These are phyloP conservation scores for Trypanosoma congolense DNA, from an alignment of 208 protist species.

Conservation along the genomic window DNA sequence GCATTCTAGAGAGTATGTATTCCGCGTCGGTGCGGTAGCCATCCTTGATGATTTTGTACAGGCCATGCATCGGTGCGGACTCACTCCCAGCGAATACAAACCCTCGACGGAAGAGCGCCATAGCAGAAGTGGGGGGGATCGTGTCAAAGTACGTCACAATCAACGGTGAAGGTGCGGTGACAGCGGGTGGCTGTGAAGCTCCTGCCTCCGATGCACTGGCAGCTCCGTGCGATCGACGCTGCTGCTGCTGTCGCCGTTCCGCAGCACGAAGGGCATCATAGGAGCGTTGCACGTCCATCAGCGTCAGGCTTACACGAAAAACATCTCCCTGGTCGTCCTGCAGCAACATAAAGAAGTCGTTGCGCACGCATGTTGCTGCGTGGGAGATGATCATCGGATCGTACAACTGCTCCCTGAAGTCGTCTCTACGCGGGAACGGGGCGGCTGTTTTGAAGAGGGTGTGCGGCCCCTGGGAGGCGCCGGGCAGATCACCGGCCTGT, in stretches of 20 bases:
- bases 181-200: neutral
- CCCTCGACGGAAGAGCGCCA: conserved; percentile 92
- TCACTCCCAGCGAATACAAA: conserved; percentile 96
- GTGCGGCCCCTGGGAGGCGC: conserved; percentile 14
- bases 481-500: conserved; percentile 12
- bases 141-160: conserved; percentile 97
- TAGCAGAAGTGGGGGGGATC: conserved; percentile 77
- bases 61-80: conserved; percentile 88
- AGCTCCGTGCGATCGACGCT: conserved; percentile 4
- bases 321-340: conserved; percentile 98
- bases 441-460: conserved; percentile 72
- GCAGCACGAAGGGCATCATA: conserved; percentile 51
- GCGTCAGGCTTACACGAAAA: conserved; percentile 91
- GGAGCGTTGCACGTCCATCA: conserved; percentile 70
- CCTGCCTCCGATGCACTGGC: conserved; percentile 6
- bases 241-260: conserved; percentile 26
- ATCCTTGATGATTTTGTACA: conserved; percentile 90
- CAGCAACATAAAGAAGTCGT: conserved; percentile 94
- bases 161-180: conserved; percentile 58
- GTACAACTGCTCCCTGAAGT: conserved; percentile 71
- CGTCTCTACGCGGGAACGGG: conserved; percentile 71
- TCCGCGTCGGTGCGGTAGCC: conserved; percentile 70
- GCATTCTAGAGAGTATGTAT: conserved; percentile 55
- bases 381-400: conserved; percentile 88
- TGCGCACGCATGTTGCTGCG: conserved; percentile 65